Percentiles rank a stretch among this genome's conserved stretches.
These are phyloP conservation scores for Theileria orientalis DNA, from an alignment of 169 alveolate species.

Conservation along the genomic window DNA sequence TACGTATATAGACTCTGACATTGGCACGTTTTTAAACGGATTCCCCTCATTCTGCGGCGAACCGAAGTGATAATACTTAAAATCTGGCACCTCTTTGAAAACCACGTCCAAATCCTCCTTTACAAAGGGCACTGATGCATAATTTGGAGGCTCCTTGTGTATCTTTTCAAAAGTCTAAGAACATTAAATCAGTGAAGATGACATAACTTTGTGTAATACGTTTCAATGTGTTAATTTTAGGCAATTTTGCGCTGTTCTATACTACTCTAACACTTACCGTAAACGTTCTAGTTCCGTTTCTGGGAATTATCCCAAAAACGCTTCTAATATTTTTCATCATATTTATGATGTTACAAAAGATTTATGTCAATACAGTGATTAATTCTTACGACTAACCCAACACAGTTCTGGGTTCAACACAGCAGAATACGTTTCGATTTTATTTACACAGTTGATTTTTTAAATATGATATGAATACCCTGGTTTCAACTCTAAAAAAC, in stretches of 20 bases:
- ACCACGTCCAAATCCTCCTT: constrained; percentile 75
- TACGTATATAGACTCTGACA: constrained; percentile 65
- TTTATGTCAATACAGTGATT: not conserved
- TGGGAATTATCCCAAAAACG: not conserved
- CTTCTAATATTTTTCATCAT: constrained; percentile 1
- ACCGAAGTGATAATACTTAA: constrained; percentile 79
- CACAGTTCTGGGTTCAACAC: not conserved
- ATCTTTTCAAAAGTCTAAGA: constrained; percentile 9
- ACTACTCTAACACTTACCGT: not conserved
- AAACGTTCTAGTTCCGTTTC: not conserved
- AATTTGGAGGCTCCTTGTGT: constrained; percentile 65
- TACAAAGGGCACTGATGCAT: constrained; percentile 65
- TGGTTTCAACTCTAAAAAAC: constrained; percentile 38
- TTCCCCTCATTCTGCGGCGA: constrained; percentile 61
- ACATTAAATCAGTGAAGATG: constrained; percentile 6
- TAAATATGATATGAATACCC: constrained; percentile 28
- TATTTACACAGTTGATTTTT: constrained; percentile 3
- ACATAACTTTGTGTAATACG: constrained; percentile 15
- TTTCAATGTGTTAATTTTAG: not conserved
- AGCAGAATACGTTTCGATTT: not conserved
- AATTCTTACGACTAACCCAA: not conserved
- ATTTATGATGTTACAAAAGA: not conserved
- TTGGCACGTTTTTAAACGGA: constrained; percentile 75
- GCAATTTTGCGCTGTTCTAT: not conserved
- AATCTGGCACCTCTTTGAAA: constrained; percentile 79